phyloP scores from a whole-genome alignment of 495 filamentous ascomycete species.

The Margaritispora aquatica region DNA sequence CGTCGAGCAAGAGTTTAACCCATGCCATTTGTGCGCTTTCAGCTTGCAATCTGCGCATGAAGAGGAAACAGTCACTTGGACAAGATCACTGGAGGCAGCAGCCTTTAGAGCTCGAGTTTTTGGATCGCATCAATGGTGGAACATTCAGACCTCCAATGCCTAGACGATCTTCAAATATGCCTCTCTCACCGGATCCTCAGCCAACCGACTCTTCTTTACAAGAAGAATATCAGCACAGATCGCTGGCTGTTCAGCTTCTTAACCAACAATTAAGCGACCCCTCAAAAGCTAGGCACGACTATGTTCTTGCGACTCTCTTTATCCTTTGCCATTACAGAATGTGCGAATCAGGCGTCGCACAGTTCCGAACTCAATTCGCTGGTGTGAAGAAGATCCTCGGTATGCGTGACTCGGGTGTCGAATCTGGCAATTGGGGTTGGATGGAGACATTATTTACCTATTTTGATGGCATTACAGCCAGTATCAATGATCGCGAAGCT shows the following conservation, averaged over 20 bases:
- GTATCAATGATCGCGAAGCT: constrained; percentile 87
- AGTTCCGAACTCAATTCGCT: constrained; percentile 90
- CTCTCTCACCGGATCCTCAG: constrained; percentile 24
- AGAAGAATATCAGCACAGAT: constrained; percentile 81
- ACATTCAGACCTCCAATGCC: constrained; percentile 3
- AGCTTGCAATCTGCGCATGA: constrained; percentile 72
- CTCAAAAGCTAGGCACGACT: constrained; percentile 69
- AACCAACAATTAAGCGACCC: constrained; percentile 78
- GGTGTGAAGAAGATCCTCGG: constrained; percentile 89
- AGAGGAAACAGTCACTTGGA: constrained; percentile 46
- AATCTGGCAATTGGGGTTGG: constrained; percentile 68
- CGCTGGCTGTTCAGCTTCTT: constrained; percentile 71
- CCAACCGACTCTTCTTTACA: constrained; percentile 42
- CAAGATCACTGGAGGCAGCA: constrained; percentile 31
- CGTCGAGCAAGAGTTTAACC: constrained; percentile 73
- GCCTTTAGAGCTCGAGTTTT: constrained; percentile 19
- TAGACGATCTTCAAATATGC: constrained; percentile 10
- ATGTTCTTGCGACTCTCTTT: constrained; percentile 80
- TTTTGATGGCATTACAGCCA: constrained; percentile 90
- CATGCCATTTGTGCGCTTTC: constrained; percentile 89
- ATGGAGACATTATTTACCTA: constrained; percentile 95
- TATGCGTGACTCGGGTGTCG: constrained; percentile 63
- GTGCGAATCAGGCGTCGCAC: constrained; percentile 85
- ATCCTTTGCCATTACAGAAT: constrained; percentile 89
- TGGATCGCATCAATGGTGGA: constrained; percentile 19